These are phyloP conservation scores for Xylaria hypoxylon DNA, from an alignment of 2,329 filamentous ascomycete species.

Conservation along the genomic window DNA sequence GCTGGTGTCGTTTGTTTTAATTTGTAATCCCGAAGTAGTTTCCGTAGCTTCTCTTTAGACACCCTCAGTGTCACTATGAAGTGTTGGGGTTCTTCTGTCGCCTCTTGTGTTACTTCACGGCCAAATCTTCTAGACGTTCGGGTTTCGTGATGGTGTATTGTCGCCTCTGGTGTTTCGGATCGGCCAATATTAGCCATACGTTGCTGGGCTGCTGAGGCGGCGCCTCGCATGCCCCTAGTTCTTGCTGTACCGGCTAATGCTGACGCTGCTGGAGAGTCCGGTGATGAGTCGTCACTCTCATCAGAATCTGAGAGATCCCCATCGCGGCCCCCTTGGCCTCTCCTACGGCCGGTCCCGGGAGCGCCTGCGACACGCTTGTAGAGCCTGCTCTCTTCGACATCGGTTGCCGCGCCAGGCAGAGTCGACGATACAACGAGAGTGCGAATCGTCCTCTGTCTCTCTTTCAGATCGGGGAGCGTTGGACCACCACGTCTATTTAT, in stretches of 20 bases:
- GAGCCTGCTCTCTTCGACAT: slow-evolving; percentile 85
- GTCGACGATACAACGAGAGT: slow-evolving; percentile 93
- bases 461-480: slow-evolving; percentile 93
- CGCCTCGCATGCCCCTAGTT: slow-evolving; percentile 88
- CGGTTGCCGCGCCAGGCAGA: slow-evolving; percentile 84
- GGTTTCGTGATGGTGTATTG: slow-evolving; percentile 77
- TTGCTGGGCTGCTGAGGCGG: slow-evolving; percentile 86
- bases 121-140: slow-evolving; percentile 72
- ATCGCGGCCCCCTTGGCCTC: slow-evolving; percentile 64
- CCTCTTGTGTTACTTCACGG: slow-evolving; percentile 76
- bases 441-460: slow-evolving; percentile 90
- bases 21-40: slow-evolving; percentile 68
- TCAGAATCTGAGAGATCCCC: slow-evolving; percentile 88
- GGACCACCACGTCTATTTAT: slow-evolving; percentile 94
- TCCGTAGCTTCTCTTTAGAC: slow-evolving; percentile 75
- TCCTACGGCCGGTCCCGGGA: slow-evolving; percentile 66
- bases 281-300: slow-evolving; percentile 87
- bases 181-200: slow-evolving; percentile 85
- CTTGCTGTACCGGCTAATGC: slow-evolving; percentile 82
- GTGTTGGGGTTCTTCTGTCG: slow-evolving; percentile 78
- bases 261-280: slow-evolving; percentile 85
- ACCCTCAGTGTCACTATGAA: slow-evolving; percentile 82
- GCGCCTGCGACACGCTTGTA: slow-evolving; percentile 79
- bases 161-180: slow-evolving; percentile 88
- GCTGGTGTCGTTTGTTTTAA: slow-evolving; percentile 57